Percentiles rank a stretch among this genome's conserved stretches.
Evolutionary conservation across 129 eudicot species (phyloP).

Genomic region (Tagetes erecta): DNA sequence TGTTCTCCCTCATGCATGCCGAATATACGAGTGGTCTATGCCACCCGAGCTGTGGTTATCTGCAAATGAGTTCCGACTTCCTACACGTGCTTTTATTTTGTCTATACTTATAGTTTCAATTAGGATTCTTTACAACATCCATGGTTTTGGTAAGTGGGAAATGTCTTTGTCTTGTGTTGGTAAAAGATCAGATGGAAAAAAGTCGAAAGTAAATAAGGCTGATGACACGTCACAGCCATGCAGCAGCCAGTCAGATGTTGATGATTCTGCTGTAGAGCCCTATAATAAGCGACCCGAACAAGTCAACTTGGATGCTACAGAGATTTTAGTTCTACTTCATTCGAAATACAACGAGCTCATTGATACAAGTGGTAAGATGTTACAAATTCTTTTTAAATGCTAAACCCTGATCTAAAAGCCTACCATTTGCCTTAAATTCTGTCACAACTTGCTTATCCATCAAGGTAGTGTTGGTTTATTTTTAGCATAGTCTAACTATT

Average conservation of each 20-base stretch:
- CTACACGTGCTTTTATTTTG: constrained; percentile 73
- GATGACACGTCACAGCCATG: constrained; percentile 16
- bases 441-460: not conserved
- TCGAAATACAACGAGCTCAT: constrained; percentile 46
- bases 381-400: not conserved
- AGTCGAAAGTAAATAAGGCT: constrained; percentile 26
- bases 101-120: constrained; percentile 71
- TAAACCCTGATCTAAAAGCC: not conserved
- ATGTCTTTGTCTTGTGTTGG: constrained; percentile 37
- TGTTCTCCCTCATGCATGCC: constrained; percentile 63
- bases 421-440: not conserved
- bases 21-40: constrained; percentile 76
- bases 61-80: constrained; percentile 58
- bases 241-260: constrained; percentile 24
- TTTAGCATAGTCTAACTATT: constrained; percentile 14
- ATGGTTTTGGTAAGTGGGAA: constrained; percentile 92
- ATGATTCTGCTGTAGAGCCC: constrained; percentile 17
- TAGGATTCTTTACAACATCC: constrained; percentile 57
- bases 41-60: constrained; percentile 76
- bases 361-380: constrained; percentile 54
- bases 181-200: constrained; percentile 20
- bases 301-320: constrained; percentile 33
- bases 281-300: constrained; percentile 5
- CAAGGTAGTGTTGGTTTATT: not conserved
- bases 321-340: constrained; percentile 54